phyloP scores from a whole-genome alignment of 2,329 filamentous ascomycete species.

The Scleromitrula shiraiana region DNA sequence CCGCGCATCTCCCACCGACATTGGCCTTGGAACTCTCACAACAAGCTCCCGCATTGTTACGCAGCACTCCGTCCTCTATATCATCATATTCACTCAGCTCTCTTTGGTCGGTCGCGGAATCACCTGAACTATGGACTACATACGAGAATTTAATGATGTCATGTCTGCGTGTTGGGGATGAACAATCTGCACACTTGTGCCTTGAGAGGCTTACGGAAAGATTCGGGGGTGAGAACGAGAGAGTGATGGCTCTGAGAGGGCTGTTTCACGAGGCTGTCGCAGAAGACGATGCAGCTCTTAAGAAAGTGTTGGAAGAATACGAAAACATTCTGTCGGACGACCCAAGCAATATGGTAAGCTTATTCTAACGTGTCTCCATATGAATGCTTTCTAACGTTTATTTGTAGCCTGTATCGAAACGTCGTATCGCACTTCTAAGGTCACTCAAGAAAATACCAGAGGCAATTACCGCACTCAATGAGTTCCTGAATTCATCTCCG shows the following conservation, averaged over 20 bases:
- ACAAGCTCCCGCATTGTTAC: conserved; percentile 49
- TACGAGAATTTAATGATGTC: conserved; percentile 84
- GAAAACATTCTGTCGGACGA: conserved; percentile 66
- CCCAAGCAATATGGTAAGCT: conserved; percentile 68
- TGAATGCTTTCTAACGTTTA: conserved; percentile 26
- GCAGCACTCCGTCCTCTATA: conserved; percentile 44
- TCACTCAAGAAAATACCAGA: conserved; percentile 63
- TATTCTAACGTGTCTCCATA: conserved; percentile 2
- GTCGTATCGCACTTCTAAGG: conserved; percentile 70
- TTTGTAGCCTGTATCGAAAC: conserved; percentile 70
- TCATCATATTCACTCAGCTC: conserved; percentile 46
- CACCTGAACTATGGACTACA: conserved; percentile 71
- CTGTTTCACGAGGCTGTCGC: conserved; percentile 80
- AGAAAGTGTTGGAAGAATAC: conserved; percentile 68
- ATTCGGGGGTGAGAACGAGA: conserved; percentile 79
- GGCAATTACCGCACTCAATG: conserved; percentile 64
- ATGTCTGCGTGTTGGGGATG: conserved; percentile 77
- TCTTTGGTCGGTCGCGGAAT: conserved; percentile 54
- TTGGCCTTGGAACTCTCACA: conserved; percentile 52
- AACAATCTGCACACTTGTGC: conserved; percentile 65
- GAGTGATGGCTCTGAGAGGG: conserved; percentile 74
- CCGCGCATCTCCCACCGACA: conserved; percentile 46
- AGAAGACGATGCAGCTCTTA: conserved; percentile 54
- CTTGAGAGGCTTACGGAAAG: conserved; percentile 68
- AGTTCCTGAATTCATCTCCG: conserved; percentile 73